These are phyloP conservation scores for Thermoascus crustaceus DNA, from an alignment of 2,329 filamentous ascomycete genomes.

Conservation along the genomic window DNA sequence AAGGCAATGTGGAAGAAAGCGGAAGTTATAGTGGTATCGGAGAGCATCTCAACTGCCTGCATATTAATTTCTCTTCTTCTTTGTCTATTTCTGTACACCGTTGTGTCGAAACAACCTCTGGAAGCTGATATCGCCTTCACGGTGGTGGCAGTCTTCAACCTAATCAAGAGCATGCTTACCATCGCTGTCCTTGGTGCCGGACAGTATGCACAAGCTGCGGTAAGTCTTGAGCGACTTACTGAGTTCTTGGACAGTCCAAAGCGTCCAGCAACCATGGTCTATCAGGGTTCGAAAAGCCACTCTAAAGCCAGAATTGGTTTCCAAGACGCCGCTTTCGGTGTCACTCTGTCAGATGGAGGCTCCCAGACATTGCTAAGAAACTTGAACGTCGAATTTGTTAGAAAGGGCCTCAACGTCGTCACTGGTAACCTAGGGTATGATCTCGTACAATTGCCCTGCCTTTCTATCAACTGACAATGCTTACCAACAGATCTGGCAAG, in stretches of 20 bases:
- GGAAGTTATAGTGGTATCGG: constrained; percentile 8
- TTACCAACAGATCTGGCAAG: constrained; percentile 6
- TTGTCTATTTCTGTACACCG: constrained; percentile 4
- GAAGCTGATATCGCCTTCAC: constrained; percentile 8
- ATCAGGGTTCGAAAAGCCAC: background rate
- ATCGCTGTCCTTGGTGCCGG: constrained; percentile 9
- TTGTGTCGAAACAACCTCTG: constrained; percentile 4
- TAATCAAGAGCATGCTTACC: constrained; percentile 9
- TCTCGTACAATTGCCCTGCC: background rate
- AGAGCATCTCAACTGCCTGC: constrained; percentile 6
- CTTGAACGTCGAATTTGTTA: constrained; percentile 3
- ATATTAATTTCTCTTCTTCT: constrained; percentile 7
- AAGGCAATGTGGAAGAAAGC: constrained; percentile 9
- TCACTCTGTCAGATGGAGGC: background rate
- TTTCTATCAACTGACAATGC: background rate
- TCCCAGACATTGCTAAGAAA: background rate
- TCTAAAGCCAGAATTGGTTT: background rate
- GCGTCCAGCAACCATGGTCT: background rate
- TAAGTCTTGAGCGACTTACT: constrained; percentile 7
- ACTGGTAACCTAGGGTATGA: constrained; percentile 6
- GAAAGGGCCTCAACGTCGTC: constrained; percentile 5
- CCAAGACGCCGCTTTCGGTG: background rate
- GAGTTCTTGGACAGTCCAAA: constrained; percentile 5
- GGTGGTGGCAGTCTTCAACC: constrained; percentile 8
- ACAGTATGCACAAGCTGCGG: constrained; percentile 10